phyloP scores from a whole-genome alignment of 129 eudicot genomes.

The Ambrosia artemisiifolia region DNA sequence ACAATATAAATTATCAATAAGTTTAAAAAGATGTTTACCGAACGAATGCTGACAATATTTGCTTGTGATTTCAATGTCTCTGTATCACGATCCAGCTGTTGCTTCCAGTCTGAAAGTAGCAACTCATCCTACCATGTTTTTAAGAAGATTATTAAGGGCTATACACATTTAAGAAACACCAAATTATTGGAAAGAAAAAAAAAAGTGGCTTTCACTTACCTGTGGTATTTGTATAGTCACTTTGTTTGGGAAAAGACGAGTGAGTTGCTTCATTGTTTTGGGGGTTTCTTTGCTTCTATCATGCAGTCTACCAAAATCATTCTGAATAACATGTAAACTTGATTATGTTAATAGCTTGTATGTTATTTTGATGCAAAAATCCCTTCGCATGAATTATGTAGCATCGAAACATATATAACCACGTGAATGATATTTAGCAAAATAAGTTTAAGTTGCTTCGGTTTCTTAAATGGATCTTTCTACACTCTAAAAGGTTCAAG shows the following conservation, averaged over 20 bases:
- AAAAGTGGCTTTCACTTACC: slow-evolving; percentile 35
- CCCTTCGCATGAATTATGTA: neutral
- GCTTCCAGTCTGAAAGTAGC: slow-evolving; percentile 73
- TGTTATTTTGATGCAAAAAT: neutral
- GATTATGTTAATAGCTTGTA: neutral
- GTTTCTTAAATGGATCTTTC: neutral
- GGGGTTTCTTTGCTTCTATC: slow-evolving; percentile 86
- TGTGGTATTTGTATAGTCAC: slow-evolving; percentile 87
- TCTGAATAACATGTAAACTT: slow-evolving; percentile 37
- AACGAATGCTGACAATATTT: slow-evolving; percentile 60
- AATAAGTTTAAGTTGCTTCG: neutral
- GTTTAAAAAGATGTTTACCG: slow-evolving; percentile 42
- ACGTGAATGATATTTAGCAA: neutral
- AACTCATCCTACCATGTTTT: slow-evolving; percentile 58
- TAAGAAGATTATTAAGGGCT: neutral
- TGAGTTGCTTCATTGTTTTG: slow-evolving; percentile 81
- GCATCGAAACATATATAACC: neutral
- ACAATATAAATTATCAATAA: neutral
- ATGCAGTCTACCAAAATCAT: slow-evolving; percentile 71
- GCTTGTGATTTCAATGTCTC: slow-evolving; percentile 81
- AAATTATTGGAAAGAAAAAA: neutral
- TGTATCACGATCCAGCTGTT: slow-evolving; percentile 78
- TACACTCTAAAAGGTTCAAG: neutral
- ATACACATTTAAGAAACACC: neutral
- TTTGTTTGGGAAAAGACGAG: slow-evolving; percentile 84